These are phyloP conservation scores for Phytophthora palmivora DNA, from an alignment of 352 stramenopile genomes.

Conservation along the genomic window DNA sequence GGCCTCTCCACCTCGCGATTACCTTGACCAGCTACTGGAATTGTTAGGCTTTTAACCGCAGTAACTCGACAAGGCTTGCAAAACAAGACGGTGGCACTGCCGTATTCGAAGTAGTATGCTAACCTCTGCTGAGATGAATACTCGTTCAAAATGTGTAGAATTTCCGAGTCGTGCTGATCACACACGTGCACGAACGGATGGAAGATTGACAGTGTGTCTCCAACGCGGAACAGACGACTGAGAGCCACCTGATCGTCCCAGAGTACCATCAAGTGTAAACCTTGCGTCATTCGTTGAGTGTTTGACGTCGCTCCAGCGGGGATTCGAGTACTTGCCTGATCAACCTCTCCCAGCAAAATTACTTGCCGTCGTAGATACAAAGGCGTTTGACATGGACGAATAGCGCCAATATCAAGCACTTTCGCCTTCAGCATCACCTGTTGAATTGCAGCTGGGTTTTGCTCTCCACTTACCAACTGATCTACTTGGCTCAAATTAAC, in stretches of 20 bases:
- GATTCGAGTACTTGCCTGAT: neutral
- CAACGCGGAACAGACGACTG: slow-evolving; percentile 65
- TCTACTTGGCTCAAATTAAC: slow-evolving; percentile 35
- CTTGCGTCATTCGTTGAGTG: slow-evolving; percentile 29
- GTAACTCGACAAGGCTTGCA: slow-evolving; percentile 15
- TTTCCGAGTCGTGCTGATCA: slow-evolving; percentile 48
- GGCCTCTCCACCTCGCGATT: slow-evolving; percentile 28
- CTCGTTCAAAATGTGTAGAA: slow-evolving; percentile 63
- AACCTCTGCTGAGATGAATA: slow-evolving; percentile 60
- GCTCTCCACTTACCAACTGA: slow-evolving; percentile 26
- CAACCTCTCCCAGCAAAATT: slow-evolving; percentile 57
- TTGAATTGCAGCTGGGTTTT: slow-evolving; percentile 38
- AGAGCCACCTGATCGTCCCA: slow-evolving; percentile 78
- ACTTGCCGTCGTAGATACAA: slow-evolving; percentile 70
- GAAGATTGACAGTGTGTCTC: slow-evolving; percentile 62
- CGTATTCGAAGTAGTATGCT: slow-evolving; percentile 72
- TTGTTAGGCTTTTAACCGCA: slow-evolving; percentile 3
- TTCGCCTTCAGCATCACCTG: slow-evolving; percentile 48
- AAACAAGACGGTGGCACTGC: slow-evolving; percentile 65
- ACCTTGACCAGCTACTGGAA: slow-evolving; percentile 3
- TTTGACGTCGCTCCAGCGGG: slow-evolving; percentile 9
- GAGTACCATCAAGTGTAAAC: slow-evolving; percentile 61
- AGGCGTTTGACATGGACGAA: slow-evolving; percentile 63
- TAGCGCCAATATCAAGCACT: slow-evolving; percentile 73
- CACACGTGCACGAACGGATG: slow-evolving; percentile 72